Evolutionary conservation across 306 rosid species (phyloP).

Genomic region (Trifolium subterraneum): DNA sequence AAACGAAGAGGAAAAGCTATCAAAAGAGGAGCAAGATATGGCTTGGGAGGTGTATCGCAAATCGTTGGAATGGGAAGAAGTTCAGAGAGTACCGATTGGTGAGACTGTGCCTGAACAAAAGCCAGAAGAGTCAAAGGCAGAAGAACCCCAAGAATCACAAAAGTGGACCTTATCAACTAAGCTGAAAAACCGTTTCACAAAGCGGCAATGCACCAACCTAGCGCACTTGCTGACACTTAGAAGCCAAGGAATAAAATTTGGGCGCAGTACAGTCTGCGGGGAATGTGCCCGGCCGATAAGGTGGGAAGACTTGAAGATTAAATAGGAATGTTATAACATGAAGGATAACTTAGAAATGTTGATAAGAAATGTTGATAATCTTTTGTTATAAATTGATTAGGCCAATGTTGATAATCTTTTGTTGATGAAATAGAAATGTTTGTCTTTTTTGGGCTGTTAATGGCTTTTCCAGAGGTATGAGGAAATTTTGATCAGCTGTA

Average conservation of each 20-base stretch:
- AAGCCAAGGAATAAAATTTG: conserved; percentile 82
- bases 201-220: conserved; percentile 86
- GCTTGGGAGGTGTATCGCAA: conserved; percentile 90
- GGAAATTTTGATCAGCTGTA: conserved; percentile 3
- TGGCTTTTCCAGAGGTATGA: conserved; percentile 1
- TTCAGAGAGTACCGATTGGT: conserved; percentile 65
- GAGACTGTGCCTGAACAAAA: conserved; percentile 57
- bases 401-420: conserved; percentile 25
- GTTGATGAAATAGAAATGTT: conserved; percentile 32
- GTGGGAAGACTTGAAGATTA: conserved; percentile 73
- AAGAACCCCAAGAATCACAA: conserved; percentile 45
- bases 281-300: conserved; percentile 89
- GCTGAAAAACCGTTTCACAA: conserved; percentile 48
- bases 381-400: conserved; percentile 28
- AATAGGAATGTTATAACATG: conserved; percentile 46
- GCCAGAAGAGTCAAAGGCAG: conserved; percentile 35
- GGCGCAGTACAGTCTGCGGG: conserved; percentile 85
- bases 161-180: conserved; percentile 38
- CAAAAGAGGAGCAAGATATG: conserved; percentile 98
- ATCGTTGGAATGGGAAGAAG: conserved; percentile 93
- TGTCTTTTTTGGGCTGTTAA: neutral
- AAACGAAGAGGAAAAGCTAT: conserved; percentile 89
- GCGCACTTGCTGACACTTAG: conserved; percentile 84
- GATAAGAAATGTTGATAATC: neutral
- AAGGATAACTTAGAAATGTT: neutral